A percentile compares a stretch with the other conserved stretches of the same genome.
phyloP scores from a whole-genome alignment of 345 rosid genomes.

The Citrus maxima region DNA sequence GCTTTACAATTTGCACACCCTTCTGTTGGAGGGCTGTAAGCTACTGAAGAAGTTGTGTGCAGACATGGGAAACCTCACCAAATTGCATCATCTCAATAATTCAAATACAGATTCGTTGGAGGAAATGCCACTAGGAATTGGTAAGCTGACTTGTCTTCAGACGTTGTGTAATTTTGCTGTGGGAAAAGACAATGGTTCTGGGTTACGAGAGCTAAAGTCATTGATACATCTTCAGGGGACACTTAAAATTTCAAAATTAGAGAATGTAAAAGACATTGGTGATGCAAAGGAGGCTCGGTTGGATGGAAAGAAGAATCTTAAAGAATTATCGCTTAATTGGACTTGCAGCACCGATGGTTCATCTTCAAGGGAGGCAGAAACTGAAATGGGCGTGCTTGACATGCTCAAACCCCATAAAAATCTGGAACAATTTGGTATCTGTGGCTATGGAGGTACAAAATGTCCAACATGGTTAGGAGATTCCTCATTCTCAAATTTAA shows the following conservation, averaged over 20 bases:
- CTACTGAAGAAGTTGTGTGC: background rate
- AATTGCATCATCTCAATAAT: background rate
- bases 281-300: constrained; percentile 22
- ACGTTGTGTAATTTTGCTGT: background rate
- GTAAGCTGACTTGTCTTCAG: background rate
- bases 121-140: background rate
- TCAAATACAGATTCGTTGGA: background rate
- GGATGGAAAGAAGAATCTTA: constrained; percentile 23
- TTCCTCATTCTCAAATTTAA: constrained; percentile 10
- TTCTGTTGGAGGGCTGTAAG: background rate
- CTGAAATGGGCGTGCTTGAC: background rate
- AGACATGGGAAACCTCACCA: background rate
- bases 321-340: constrained; percentile 15
- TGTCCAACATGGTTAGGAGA: constrained; percentile 18
- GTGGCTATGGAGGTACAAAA: background rate
- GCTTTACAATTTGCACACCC: background rate
- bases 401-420: background rate
- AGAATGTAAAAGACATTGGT: background rate
- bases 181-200: background rate
- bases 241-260: background rate
- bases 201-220: background rate
- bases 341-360: too few species aligned
- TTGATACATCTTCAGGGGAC: background rate
- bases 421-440: background rate
- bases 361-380: background rate